Base-by-base conservation (phyloP, 108 stramenopile species). In the Cyclotella atomus region DNA sequence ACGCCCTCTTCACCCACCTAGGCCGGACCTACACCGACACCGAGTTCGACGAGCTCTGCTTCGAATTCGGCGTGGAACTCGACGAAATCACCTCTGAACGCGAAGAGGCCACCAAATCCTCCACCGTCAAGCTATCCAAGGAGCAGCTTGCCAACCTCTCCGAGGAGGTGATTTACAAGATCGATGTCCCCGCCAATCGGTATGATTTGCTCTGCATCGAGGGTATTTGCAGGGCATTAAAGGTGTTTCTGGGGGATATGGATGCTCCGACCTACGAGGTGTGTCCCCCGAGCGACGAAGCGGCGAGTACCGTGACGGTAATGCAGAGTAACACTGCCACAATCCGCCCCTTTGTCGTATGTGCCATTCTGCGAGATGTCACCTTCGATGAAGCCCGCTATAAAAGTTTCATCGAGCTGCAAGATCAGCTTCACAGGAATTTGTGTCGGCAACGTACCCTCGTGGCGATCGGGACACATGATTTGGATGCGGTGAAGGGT, bases 391-490 rank as follows among this genome's bases (percentile, higher is more conserved):
- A 85, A 45, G 82, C 89, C 35, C 83, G 94, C 15, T 99, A 99
- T 88, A 83, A 91, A 53, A 97, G 95, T 63, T 99, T 98, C 93
- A 99, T 99, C 75, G 98, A 98, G 57, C 84, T 99, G 77, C 99
- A 99, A 83, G 99, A 99, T 81, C 97, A 99, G 77, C 87, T 99
- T 32, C 99, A 99, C 76, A 94, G 97, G 43, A 99, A 99, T 83
- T 82, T 99, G 27, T 99, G 99, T 87, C 95, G 99, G 38, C 87
- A 92, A 47, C 89, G 99, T 49, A 98, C 97, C 2, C 83, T 98
- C 32, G 99, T 99, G 57, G 98, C 99, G 27, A 98, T 99, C 74
- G 99, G 99, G 35, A 98, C 99, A 43, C 99, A 99, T 76, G 99
- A 99, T 81, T 75, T 98, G 75, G 97, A 96, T 80, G 79, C 93